These are phyloP conservation scores for Lagenidium giganteum DNA, from an alignment of 352 stramenopile genomes.

Conservation along the genomic window DNA sequence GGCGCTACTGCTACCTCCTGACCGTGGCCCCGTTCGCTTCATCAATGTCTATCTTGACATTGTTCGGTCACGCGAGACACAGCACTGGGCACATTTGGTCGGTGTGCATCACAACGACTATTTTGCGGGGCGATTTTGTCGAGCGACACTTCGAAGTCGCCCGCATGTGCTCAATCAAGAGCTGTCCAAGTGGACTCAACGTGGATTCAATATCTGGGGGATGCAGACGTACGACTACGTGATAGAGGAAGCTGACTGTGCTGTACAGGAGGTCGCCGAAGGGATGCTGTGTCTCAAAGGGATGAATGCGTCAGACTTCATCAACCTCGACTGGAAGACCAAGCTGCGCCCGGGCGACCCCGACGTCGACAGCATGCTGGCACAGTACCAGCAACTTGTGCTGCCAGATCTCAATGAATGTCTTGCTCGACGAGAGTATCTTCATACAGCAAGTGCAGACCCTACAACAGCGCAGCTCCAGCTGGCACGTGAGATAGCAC, in stretches of 20 bases:
- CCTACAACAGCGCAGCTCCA: not conserved
- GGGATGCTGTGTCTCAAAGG: constrained; percentile 6
- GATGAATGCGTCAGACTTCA: constrained; percentile 1
- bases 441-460: not conserved
- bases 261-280: constrained; percentile 2
- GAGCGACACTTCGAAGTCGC: no score
- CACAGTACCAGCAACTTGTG: not conserved
- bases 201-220: not conserved
- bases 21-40: not conserved
- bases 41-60: constrained; percentile 9
- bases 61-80: not conserved
- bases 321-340: constrained; percentile 3
- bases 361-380: not conserved
- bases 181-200: not conserved
- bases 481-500: not conserved
- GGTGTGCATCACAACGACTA: not conserved
- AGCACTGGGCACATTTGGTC: constrained; percentile 2
- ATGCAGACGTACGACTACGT: not conserved
- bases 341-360: not conserved
- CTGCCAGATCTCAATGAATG: not conserved
- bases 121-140: constrained; percentile 2
- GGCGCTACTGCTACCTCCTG: not conserved
- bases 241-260: constrained; percentile 1
- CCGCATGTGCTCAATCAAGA: not conserved
- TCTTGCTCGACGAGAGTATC: not conserved